Percentiles rank a stretch among this genome's conserved stretches.
Evolutionary conservation across 768 basidiomycete species (phyloP).

Genomic region (Tubosaeta sp.): DNA sequence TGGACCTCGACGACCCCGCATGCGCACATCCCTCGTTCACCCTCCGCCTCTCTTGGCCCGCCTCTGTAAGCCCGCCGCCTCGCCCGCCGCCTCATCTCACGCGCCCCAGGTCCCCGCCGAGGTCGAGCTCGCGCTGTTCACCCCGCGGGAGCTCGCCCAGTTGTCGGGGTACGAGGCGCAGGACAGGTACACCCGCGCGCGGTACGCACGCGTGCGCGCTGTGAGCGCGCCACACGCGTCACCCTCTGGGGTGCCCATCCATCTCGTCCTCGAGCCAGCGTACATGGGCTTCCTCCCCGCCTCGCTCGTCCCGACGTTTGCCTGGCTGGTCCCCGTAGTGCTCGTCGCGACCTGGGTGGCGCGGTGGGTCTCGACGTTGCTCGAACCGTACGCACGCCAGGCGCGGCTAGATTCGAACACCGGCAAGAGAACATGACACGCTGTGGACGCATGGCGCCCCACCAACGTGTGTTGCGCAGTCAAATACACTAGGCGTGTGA

Average conservation of each 20-base stretch:
- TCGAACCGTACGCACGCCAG: conserved; percentile 21
- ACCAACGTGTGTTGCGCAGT: too few relatives aligned
- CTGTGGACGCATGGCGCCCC: conserved; percentile 19
- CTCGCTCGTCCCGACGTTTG: conserved; percentile 38
- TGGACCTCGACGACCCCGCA: conserved; percentile 39
- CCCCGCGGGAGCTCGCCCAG: too few relatives aligned
- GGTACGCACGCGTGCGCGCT: conserved; percentile 56
- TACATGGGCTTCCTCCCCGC: conserved; percentile 56
- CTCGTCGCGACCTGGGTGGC: conserved; percentile 16
- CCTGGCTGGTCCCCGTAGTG: conserved; percentile 28
- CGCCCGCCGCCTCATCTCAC: background rate
- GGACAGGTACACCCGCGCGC: conserved; percentile 25
- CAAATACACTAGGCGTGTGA: too few relatives aligned
- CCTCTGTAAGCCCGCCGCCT: conserved; percentile 37
- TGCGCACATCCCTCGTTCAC: conserved; percentile 48
- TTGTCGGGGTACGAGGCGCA: too few relatives aligned
- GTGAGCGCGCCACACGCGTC: conserved; percentile 45
- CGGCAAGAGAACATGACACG: conserved; percentile 15
- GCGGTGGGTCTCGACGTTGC: conserved; percentile 14
- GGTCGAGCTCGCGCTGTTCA: conserved; percentile 38
- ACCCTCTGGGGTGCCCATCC: conserved; percentile 46
- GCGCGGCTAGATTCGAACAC: conserved; percentile 22
- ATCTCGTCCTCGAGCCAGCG: conserved; percentile 55
- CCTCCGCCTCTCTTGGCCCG: conserved; percentile 53
- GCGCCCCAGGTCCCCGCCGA: conserved; percentile 40